Conservation (phyloP, 2,329 filamentous ascomycete species). For the Claviceps sp. region DNA sequence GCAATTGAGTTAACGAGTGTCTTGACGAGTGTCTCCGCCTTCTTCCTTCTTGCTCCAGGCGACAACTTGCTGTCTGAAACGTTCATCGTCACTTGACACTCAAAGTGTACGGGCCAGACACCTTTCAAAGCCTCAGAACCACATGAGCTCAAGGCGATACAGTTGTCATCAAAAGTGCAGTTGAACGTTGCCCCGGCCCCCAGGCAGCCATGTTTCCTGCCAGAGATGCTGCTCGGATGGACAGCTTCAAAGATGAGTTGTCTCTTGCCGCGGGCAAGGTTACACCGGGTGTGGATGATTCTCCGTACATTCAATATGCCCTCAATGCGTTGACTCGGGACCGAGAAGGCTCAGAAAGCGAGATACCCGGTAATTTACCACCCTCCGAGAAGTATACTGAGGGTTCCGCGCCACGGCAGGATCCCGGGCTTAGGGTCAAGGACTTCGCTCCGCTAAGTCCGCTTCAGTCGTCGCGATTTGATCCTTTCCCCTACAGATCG, state of each 20-base stretch:
- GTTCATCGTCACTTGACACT: slow-evolving; percentile 21
- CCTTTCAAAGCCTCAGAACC: slow-evolving; percentile 15
- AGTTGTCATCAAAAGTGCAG: slow-evolving; percentile 13
- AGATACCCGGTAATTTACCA: slow-evolving; percentile 28
- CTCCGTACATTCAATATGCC: slow-evolving; percentile 79
- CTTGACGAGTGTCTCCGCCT: neutral
- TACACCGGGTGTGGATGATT: slow-evolving; percentile 72
- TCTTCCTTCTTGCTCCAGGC: slow-evolving; percentile 22
- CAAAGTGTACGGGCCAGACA: slow-evolving; percentile 32
- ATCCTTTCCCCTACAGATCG: neutral
- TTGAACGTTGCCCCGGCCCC: slow-evolving; percentile 21
- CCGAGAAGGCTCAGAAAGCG: slow-evolving; percentile 44
- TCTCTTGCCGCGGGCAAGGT: slow-evolving; percentile 36
- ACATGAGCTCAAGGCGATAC: neutral
- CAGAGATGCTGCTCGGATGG: slow-evolving; percentile 19
- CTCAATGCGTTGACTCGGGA: slow-evolving; percentile 74
- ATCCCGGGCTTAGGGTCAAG: neutral
- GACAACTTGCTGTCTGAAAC: slow-evolving; percentile 13
- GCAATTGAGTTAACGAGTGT: neutral
- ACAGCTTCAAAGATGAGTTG: slow-evolving; percentile 37
- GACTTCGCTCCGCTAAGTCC: slow-evolving; percentile 1
- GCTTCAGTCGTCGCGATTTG: neutral
- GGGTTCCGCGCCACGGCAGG: slow-evolving; percentile 14
- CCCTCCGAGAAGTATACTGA: slow-evolving; percentile 19
- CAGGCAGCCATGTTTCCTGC: slow-evolving; percentile 26